These are phyloP conservation scores for Aristolochia fimbriata DNA, from an alignment of 164 flowering plant genomes.

Conservation along the genomic window DNA sequence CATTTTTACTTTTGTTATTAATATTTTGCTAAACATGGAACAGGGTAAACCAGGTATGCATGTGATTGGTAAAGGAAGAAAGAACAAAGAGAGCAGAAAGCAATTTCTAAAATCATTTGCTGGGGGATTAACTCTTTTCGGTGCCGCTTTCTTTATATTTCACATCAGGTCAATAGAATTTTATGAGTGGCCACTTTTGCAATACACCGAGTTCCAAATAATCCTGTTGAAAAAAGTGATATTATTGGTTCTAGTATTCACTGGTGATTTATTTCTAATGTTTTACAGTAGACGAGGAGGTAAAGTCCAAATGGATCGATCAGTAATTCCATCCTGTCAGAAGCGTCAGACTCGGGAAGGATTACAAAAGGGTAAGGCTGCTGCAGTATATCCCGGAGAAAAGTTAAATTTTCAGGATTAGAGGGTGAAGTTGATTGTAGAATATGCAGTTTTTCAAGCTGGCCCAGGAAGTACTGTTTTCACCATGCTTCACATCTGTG, in stretches of 20 bases:
- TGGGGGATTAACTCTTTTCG: constrained; percentile 1
- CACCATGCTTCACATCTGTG: too few relatives aligned
- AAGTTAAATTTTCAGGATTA: background rate
- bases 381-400: constrained; percentile 1
- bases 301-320: background rate
- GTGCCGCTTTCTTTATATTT: constrained; percentile 2
- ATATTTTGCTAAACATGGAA: background rate
- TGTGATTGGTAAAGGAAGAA: background rate
- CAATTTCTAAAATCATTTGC: constrained; percentile 1
- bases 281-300: constrained; percentile 1
- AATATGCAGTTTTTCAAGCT: background rate
- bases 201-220: too few relatives aligned
- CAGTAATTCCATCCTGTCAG: background rate
- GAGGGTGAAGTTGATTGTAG: too few relatives aligned
- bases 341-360: background rate
- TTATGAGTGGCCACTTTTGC: too few relatives aligned
- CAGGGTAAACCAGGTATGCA: too few relatives aligned
- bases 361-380: background rate
- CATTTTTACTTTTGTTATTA: background rate
- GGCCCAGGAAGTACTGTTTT: background rate
- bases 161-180: background rate
- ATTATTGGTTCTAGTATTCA: too few relatives aligned
- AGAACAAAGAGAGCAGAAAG: background rate
- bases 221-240: too few relatives aligned
- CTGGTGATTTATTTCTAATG: background rate